Base-by-base conservation (phyloP, 108 stramenopile species). In the Phaeodactylum tricornutum region DNA sequence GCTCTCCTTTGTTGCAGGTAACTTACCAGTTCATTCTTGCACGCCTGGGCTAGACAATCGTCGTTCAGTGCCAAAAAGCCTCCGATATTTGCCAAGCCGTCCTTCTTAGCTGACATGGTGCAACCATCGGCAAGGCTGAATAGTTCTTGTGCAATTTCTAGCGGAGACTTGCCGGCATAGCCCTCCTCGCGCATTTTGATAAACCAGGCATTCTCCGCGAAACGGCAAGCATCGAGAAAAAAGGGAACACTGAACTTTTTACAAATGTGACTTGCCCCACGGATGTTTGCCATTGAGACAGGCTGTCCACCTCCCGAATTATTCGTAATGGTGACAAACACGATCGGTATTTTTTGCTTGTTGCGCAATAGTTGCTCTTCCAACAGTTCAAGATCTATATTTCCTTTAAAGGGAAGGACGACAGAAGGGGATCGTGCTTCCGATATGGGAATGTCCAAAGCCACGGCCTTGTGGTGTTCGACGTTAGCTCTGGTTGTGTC, bases 71-170 rank as follows among this genome's bases (percentile, higher is more conserved):
- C 22, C 5, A 52, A 20, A 37, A 52, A 19, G 5, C 51, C 51
- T 16, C 51, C 51, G 16, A 52, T 52, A 20, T 52, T 52, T 7
- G 24, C 33, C 51, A 52, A 20, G 14, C 51, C 51, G 22, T 52
- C 51, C n/a, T 52, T 52, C 23, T 52, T 52, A 8, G 51, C 51
- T 12, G 36, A 38, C 24, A 52, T 52, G 24, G 34, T 37, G 8
- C 8, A 4, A 15, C 51, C 51, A 15, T 52, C 51, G 5, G 51
- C 51, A 38, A 12, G n/a, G 5, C 8, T 5, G 26, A 52, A 52
- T 37, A 52, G 36, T 17, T 52, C 51, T 19, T 15, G 51, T 7
- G 24, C 51, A 8, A 52, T 52, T 12, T 37, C 51, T 6, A 26
- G 5, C 9, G 24, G 12, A 19, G 36, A 6, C 15, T 27, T 19